phyloP scores from a whole-genome alignment of 1,284 basidiomycete species.

The Cutaneotrichosporon sp. region DNA sequence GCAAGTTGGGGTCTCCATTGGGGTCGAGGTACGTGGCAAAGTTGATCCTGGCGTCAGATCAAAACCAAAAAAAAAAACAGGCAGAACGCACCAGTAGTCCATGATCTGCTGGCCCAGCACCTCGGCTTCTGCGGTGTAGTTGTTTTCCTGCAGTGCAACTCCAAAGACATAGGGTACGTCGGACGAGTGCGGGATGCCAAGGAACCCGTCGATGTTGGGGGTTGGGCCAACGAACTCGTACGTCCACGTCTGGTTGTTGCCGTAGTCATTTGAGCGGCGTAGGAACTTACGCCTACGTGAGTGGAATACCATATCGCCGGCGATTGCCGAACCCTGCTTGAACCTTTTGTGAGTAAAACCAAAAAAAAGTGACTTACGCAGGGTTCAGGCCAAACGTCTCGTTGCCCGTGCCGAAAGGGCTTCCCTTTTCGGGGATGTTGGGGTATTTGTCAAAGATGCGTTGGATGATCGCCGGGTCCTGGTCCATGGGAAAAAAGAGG shows the following conservation, averaged over 20 bases:
- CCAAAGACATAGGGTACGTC: slow-evolving; percentile 40
- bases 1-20: slow-evolving; percentile 21
- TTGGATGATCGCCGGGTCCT: background rate
- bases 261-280: slow-evolving; percentile 29
- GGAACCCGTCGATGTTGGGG: slow-evolving; percentile 16
- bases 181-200: slow-evolving; percentile 33
- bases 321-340: slow-evolving; percentile 35
- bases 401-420: slow-evolving; percentile 46
- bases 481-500: background rate
- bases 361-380: background rate
- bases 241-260: slow-evolving; percentile 36
- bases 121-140: slow-evolving; percentile 32
- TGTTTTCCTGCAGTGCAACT: slow-evolving; percentile 12
- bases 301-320: slow-evolving; percentile 39
- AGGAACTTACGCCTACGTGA: slow-evolving; percentile 37
- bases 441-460: background rate
- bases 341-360: slow-evolving; percentile 18
- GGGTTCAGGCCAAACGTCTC: slow-evolving; percentile 38
- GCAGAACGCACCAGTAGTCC: slow-evolving; percentile 42
- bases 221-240: slow-evolving; percentile 36
- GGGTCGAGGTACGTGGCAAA: slow-evolving; percentile 46
- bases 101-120: slow-evolving; percentile 32
- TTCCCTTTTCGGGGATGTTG: slow-evolving; percentile 24
- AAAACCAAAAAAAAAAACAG: background rate
- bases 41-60: slow-evolving; percentile 36